Base-by-base conservation (phyloP, 257 asterid genomes). In the Salvia rosmarinus region DNA sequence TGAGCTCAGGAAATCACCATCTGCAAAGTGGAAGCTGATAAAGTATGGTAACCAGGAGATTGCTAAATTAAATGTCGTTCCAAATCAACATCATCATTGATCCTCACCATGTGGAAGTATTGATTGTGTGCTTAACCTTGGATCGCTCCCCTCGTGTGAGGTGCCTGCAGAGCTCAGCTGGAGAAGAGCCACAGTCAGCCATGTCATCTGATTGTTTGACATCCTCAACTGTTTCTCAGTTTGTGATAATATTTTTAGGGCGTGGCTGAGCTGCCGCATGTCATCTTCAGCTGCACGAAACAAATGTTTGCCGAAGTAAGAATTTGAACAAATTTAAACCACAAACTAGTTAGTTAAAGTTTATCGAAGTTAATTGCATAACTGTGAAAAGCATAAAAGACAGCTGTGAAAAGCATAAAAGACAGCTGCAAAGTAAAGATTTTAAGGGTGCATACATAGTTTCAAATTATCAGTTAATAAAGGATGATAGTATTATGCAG, bases 161-260 rank as follows among this genome's bases (percentile, higher is more conserved):
- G 92, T 40, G 6, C 82, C 82, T 21, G 76, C 55, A 2, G 92
- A 85, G 81, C 92, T 86, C 66, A 94, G 79, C 82, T 89, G 94
- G 51, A 89, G 85, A 70, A 89, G 87, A 32, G 94, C 94, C 21
- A 79, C 92, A 59, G 89, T 89, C 47, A 89, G 86, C 96, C 94
- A 89, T 2, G 95, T 87, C 54, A 81, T 79, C 82, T 89, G 94
- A 77, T 84, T 89, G 71, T 85, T 85, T 11, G 96, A 81, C 68
- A 49, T 67, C 77, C 91, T 83, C 75, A 94, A 66, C 76, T 94
- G 98, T 72, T 91, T 90, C 83, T 94, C 97, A 10, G 97, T 81
- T 67, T 94, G 91, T 13, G 92, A 87, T 35, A 91, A 96, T 72
- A 91, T 63, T 81, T 86, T 90, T 58, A 94, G 83, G 11, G 98